Evolutionary conservation across 2,329 filamentous ascomycete genomes (phyloP).

Genomic region (Aspergillus ruber): DNA sequence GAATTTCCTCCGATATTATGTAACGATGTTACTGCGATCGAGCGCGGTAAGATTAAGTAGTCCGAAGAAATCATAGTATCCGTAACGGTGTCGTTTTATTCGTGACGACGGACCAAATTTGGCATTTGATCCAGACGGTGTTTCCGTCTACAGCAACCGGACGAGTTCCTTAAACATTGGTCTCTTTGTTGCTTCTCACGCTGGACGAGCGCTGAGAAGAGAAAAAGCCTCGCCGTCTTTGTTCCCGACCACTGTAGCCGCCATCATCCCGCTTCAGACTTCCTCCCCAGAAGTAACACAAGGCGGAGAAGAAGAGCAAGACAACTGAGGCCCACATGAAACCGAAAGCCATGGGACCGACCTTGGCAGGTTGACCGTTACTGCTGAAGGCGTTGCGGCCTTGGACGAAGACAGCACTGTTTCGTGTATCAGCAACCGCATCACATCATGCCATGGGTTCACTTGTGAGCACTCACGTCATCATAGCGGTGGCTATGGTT

Average conservation of each 20-base stretch:
- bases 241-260: constrained; percentile 32
- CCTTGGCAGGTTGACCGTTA: constrained; percentile 42
- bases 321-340: constrained; percentile 57
- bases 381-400: constrained; percentile 51
- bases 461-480: constrained; percentile 51
- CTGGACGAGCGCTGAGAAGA: constrained; percentile 6
- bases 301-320: constrained; percentile 49
- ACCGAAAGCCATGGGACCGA: constrained; percentile 53
- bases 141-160: not conserved
- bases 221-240: constrained; percentile 35
- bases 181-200: constrained; percentile 2
- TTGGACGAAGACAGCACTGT: constrained; percentile 54
- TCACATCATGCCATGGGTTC: not conserved
- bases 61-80: not conserved
- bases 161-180: not conserved
- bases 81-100: not conserved
- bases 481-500: constrained; percentile 49
- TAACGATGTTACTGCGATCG: not conserved
- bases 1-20: not conserved
- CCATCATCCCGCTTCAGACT: constrained; percentile 22
- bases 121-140: not conserved
- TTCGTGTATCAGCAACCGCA: constrained; percentile 4
- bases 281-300: constrained; percentile 52
- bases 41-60: not conserved
- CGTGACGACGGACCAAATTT: not conserved